phyloP scores from a whole-genome alignment of 495 filamentous ascomycete genomes.

The Bathelium albidoporum region DNA sequence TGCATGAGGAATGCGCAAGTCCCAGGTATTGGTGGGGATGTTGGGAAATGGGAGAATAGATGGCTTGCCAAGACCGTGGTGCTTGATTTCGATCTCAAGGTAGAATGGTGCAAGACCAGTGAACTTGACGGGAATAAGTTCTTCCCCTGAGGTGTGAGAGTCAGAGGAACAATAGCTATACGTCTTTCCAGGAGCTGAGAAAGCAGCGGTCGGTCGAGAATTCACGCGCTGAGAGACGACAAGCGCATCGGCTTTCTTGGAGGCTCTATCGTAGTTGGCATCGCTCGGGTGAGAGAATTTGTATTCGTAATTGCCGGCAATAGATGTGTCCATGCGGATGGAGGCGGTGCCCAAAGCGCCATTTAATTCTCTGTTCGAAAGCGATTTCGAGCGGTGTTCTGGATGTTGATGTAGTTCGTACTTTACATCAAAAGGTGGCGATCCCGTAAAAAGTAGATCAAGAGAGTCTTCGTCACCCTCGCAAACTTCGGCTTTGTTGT shows the following conservation, averaged over 20 bases:
- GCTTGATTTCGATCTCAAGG: slow-evolving; percentile 83
- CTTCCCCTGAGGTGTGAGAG: slow-evolving; percentile 63
- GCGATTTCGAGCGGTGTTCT: slow-evolving; percentile 42
- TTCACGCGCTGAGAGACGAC: slow-evolving; percentile 72
- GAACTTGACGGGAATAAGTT: slow-evolving; percentile 75
- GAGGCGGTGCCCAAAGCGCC: slow-evolving; percentile 60
- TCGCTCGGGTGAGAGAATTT: slow-evolving; percentile 72
- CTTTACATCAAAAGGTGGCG: slow-evolving; percentile 70
- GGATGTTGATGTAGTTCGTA: slow-evolving; percentile 67
- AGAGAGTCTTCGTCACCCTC: slow-evolving; percentile 87
- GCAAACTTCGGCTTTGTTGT: slow-evolving; percentile 69
- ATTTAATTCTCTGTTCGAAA: slow-evolving; percentile 55
- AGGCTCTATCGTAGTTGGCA: slow-evolving; percentile 66
- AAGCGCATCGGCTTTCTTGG: slow-evolving; percentile 50
- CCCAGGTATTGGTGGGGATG: slow-evolving; percentile 61
- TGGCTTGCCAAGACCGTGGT: slow-evolving; percentile 66
- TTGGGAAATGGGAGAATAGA: slow-evolving; percentile 69
- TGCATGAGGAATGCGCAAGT: slow-evolving; percentile 71
- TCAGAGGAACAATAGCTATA: slow-evolving; percentile 91
- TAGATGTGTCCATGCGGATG: slow-evolving; percentile 71
- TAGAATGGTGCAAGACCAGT: slow-evolving; percentile 80
- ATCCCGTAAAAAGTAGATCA: slow-evolving; percentile 63
- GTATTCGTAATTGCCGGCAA: slow-evolving; percentile 76
- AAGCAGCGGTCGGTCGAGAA: slow-evolving; percentile 64
- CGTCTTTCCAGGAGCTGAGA: slow-evolving; percentile 79